A percentile compares a stretch with the other conserved stretches of the same genome.
Evolutionary conservation across 192 early-diverging fungal genomes (phyloP).

Genomic region (Coemansia nantahalensis): DNA sequence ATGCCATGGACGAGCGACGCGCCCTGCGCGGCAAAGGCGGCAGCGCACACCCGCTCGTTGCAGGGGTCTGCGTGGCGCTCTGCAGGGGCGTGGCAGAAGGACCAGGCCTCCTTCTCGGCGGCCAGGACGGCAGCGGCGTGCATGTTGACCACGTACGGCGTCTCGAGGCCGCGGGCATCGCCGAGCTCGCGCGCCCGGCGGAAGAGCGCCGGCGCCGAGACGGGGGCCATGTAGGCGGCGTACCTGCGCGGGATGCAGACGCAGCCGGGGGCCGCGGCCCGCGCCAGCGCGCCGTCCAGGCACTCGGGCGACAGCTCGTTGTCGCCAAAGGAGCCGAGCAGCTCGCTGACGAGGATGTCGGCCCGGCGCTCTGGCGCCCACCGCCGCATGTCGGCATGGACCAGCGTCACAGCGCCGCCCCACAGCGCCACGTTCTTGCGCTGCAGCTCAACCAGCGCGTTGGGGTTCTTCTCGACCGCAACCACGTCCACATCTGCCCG

Average conservation of each 20-base stretch:
- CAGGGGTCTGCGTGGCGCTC: background rate
- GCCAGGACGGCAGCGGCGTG: conserved; percentile 68
- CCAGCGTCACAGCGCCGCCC: conserved; percentile 77
- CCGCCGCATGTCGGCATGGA: conserved; percentile 88
- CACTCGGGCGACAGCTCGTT: conserved; percentile 99
- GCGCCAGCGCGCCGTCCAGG: conserved; percentile 81
- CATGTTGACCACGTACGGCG: conserved; percentile 98
- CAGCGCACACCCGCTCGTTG: conserved; percentile 63
- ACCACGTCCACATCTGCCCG: conserved; percentile 71
- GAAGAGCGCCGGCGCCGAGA: conserved; percentile 84
- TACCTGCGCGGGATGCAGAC: conserved; percentile 91
- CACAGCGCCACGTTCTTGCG: conserved; percentile 71
- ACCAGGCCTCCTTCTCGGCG: conserved; percentile 73
- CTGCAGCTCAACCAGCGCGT: conserved; percentile 83
- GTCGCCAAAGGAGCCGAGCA: conserved; percentile 97
- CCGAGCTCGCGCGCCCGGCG: conserved; percentile 68
- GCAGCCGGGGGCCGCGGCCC: conserved; percentile 64
- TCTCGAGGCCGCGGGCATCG: conserved; percentile 72
- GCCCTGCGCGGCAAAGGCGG: conserved; percentile 55
- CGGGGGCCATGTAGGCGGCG: conserved; percentile 78
- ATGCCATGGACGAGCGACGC: conserved; percentile 84
- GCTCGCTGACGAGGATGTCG: conserved; percentile 94
- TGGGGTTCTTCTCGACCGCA: conserved; percentile 96
- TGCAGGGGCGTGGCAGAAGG: conserved; percentile 78
- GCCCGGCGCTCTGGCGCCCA: conserved; percentile 71